Base-by-base conservation (phyloP, 2,329 filamentous ascomycete species). In the Trichoderma hamatum region DNA sequence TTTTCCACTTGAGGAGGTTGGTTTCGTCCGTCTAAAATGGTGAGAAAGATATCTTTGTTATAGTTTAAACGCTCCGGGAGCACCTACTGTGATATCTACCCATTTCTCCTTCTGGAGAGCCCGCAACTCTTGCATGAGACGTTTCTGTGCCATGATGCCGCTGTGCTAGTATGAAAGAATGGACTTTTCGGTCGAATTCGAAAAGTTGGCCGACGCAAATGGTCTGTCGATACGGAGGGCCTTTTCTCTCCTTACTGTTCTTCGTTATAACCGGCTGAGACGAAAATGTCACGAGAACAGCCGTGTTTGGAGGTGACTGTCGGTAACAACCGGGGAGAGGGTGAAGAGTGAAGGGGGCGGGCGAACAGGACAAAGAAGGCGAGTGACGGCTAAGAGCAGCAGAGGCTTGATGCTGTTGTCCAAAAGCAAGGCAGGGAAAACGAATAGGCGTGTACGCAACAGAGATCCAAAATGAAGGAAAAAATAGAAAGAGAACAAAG, bases 71-170 rank as follows among this genome's bases (percentile, higher is more conserved):
- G 16, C 24, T 49, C 13, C 49, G 13, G 28, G 21, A n/a, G 55
- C 11, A 76, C 86, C 71, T 80, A 94, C 92, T 78, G 96, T 92
- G 73, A 97, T 93, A 74, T 95, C 89, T 21, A 97, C 91, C 95
- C 95, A 99, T 78, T 93, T 93, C 85, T 97, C 94, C 80, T 96
- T 94, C 67, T 88, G 85, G 51, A 98, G 86, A 55, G 88, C 85
- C 80, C 92, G 91, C 82, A 93, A 89, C 84, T 98, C 95, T 74
- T 91, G 91, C 92, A 97, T 93, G 68, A 98, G 86, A 63, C 96
- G 91, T 76, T 93, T 90, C 81, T 94, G 79, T 30, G 82, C 82
- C 82, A 84, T 84, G 72, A 65, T 77, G 72, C 56, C 36, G 70
- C 32, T 28, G 51, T n/a, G 21, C 5, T 10, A 21, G n/a, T 39